phyloP scores from a whole-genome alignment of 768 basidiomycete genomes.

The Coprinopsis sp. region DNA sequence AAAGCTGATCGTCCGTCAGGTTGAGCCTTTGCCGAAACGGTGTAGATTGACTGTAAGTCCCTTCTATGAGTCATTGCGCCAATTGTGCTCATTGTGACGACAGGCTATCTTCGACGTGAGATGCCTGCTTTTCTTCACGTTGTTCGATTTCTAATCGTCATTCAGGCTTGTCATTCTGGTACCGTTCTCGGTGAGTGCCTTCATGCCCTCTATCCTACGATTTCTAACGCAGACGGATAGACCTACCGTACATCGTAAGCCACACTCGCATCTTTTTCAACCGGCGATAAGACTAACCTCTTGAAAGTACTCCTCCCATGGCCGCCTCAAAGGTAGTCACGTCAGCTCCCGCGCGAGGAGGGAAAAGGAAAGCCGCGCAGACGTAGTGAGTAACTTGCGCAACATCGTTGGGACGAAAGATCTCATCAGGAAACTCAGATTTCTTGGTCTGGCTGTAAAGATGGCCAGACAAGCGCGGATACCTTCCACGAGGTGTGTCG shows the following conservation, averaged over 20 bases:
- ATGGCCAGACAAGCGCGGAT: constrained; percentile 70
- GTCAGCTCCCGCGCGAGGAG: constrained; percentile 27
- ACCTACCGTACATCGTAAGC: constrained; percentile 48
- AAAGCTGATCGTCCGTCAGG: constrained; percentile 21
- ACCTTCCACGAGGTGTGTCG: constrained; percentile 56
- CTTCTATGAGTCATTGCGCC: neutral
- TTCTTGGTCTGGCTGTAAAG: constrained; percentile 68
- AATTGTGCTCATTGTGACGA: neutral
- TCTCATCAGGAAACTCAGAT: constrained; percentile 36
- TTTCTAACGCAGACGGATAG: constrained; percentile 18
- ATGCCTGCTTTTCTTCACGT: neutral
- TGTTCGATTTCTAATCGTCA: neutral
- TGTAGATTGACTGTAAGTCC: constrained; percentile 47
- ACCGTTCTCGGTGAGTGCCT: constrained; percentile 41
- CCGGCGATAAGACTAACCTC: neutral
- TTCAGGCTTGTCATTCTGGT: constrained; percentile 50
- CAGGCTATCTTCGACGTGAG: constrained; percentile 52
- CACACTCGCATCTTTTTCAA: neutral
- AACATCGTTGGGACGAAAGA: neutral
- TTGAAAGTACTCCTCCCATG: constrained; percentile 54
- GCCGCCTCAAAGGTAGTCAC: constrained; percentile 44
- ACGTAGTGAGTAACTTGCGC: constrained; percentile 43
- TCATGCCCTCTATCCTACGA: neutral
- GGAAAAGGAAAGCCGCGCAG: constrained; percentile 60
- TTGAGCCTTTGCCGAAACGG: constrained; percentile 40